Evolutionary conservation across 768 basidiomycete genomes (phyloP).

Genomic region (Mycena floridula): DNA sequence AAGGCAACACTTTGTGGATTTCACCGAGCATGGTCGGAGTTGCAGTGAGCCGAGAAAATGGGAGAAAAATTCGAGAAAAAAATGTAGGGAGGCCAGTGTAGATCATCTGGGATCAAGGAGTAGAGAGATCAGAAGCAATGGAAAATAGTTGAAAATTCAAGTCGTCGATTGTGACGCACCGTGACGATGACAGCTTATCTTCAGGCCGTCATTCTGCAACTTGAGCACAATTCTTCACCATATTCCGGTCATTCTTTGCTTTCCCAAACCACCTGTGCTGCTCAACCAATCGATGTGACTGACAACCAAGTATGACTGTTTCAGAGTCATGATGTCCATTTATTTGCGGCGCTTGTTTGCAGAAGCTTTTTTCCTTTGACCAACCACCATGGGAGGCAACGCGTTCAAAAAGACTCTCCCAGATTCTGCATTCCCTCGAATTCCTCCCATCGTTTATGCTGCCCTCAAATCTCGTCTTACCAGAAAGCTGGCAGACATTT

Average conservation of each 20-base stretch:
- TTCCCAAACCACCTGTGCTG: not conserved
- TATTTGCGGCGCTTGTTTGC: not conserved
- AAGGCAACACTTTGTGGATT: no score
- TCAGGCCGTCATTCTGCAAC: slow-evolving; percentile 62
- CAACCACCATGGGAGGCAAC: slow-evolving; percentile 56
- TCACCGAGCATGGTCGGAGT: no score
- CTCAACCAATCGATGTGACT: not conserved
- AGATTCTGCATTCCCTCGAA: slow-evolving; percentile 48
- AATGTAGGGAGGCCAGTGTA: no score
- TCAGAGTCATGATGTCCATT: no score
- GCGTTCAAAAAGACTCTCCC: slow-evolving; percentile 48
- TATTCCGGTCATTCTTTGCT: not conserved
- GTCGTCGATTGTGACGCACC: no score
- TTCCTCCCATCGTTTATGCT: slow-evolving; percentile 49
- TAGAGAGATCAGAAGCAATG: no score
- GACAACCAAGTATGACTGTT: not conserved
- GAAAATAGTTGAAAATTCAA: no score
- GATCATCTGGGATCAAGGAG: no score
- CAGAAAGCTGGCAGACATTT: slow-evolving; percentile 38
- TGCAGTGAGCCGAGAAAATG: no score
- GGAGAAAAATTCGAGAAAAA: no score
- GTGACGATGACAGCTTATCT: no score
- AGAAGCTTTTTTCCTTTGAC: not conserved
- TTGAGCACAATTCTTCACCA: slow-evolving; percentile 30
- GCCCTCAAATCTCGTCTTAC: slow-evolving; percentile 41